These are phyloP conservation scores for Stemphylium vesicarium DNA, from an alignment of 2,329 filamentous ascomycete species.

Conservation along the genomic window DNA sequence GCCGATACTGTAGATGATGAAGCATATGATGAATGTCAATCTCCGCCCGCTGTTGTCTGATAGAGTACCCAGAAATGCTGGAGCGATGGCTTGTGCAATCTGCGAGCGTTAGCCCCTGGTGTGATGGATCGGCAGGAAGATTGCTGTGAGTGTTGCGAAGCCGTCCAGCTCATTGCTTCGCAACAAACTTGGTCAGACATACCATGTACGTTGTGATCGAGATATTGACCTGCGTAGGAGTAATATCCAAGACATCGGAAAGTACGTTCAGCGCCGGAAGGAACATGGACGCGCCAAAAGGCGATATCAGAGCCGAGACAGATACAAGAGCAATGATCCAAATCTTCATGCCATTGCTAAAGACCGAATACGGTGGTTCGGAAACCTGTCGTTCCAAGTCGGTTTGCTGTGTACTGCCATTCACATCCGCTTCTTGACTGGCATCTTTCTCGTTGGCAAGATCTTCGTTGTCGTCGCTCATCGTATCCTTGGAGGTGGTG, in stretches of 20 bases:
- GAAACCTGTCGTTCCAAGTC: constrained; percentile 29
- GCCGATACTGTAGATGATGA: constrained; percentile 46
- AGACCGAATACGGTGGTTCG: constrained; percentile 41
- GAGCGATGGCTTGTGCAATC: constrained; percentile 59
- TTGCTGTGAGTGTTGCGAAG: neutral
- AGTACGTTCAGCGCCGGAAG: constrained; percentile 46
- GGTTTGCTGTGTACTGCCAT: constrained; percentile 16
- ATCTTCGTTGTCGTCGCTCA: neutral
- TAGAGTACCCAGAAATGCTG: constrained; percentile 59
- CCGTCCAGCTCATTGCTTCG: neutral
- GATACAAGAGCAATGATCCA: constrained; percentile 58
- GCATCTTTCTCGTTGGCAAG: neutral
- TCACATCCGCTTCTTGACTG: constrained; percentile 18
- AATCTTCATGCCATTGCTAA: constrained; percentile 49
- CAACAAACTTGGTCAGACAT: neutral
- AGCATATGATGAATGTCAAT: constrained; percentile 58
- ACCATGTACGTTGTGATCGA: constrained; percentile 60
- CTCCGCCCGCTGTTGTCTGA: constrained; percentile 60
- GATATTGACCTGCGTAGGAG: constrained; percentile 55
- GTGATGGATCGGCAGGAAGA: too few species aligned
- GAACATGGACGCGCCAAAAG: constrained; percentile 50
- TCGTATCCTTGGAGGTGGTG: neutral
- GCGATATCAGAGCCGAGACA: constrained; percentile 56
- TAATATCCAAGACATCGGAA: constrained; percentile 50
- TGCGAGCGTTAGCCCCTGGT: constrained; percentile 17